Base-by-base conservation (phyloP, 257 asterid species). In the Knoxia roxburghii region DNA sequence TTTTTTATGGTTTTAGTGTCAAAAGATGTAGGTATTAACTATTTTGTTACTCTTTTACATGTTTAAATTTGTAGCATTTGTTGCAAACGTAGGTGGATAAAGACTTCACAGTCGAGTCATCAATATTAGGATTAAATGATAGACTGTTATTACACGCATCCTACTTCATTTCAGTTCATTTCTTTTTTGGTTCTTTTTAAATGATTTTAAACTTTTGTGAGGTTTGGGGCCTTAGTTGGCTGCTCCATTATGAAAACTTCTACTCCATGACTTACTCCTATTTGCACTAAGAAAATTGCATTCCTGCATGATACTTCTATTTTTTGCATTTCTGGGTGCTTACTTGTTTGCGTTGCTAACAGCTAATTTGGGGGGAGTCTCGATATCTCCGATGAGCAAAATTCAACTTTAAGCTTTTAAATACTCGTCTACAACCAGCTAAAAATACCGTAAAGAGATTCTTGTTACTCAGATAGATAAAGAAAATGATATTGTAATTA, bases 1-100 rank as follows among this genome's bases (percentile, higher is more conserved):
- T n/a, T 75, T 62, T 60, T 68, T 45, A 70, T 37, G 67, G 41
- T 65, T 60, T 29, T 18, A 17, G 57, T 52, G 45, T 52, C 15
- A 26, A 65, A 23, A 64, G 4, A 24, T 23, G 39, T 37, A 27
- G 3, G 5, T 5, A 17, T 46, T 29, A 3, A 39, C n/a, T 40
- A 23, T 18, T 21, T 26, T 39, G 6, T 37, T 6, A 40, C 18
- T 21, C 35, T 37, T 33, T 61, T n/a, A 4, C 66, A 35, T 37
- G 20, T 10, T 60, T 17, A 33, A 32, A 32, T 21, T 63, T 63
- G 40, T 24, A 24, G 56, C 27, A 32, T 45, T 29, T 49, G 14
- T 63, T 57, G 8, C 40, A 20, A 45, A 24, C 45, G 2, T 48
- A 58, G 30, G 7, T 45, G 55, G 55, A 46, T 21, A 3, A 10